phyloP scores from a whole-genome alignment of 805 yeast genomes.

The Cyberlindnera suaveolens region DNA sequence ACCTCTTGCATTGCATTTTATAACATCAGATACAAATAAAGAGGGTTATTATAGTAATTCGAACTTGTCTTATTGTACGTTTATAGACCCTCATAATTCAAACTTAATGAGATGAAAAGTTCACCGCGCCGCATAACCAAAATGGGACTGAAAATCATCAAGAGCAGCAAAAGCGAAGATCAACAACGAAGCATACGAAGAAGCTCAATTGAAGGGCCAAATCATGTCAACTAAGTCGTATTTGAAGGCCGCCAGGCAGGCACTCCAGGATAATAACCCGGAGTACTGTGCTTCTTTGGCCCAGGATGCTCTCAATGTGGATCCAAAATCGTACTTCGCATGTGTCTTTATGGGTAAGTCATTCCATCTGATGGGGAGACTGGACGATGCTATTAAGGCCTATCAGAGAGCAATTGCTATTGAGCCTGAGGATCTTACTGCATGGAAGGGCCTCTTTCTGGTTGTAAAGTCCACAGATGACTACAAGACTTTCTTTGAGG shows the following conservation, averaged over 20 bases:
- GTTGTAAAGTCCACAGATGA: conserved; percentile 34
- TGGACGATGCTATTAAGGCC: conserved; percentile 33
- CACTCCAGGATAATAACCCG: conserved; percentile 51
- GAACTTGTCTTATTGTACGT: too few species aligned
- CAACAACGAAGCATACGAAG: too few species aligned
- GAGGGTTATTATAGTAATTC: neutral
- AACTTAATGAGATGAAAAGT: too few species aligned
- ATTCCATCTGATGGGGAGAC: conserved; percentile 37
- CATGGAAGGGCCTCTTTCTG: conserved; percentile 78
- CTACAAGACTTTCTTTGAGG: conserved; percentile 38
- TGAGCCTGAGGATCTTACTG: conserved; percentile 47
- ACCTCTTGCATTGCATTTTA: conserved; percentile 10
- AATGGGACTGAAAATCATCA: too few species aligned
- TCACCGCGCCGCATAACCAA: too few species aligned
- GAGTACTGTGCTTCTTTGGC: conserved; percentile 55
- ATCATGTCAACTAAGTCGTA: conserved; percentile 30
- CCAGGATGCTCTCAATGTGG: conserved; percentile 48
- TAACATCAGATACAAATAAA: conserved; percentile 1
- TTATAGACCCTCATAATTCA: too few species aligned
- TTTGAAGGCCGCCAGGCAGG: conserved; percentile 44
- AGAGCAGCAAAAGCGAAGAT: too few species aligned
- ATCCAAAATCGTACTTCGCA: conserved; percentile 57
- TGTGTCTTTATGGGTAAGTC: conserved; percentile 69
- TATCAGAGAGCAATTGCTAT: conserved; percentile 45
- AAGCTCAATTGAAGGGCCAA: neutral